Conservation (phyloP, 2,329 filamentous ascomycete species). For the Verticillium tricorpus region DNA sequence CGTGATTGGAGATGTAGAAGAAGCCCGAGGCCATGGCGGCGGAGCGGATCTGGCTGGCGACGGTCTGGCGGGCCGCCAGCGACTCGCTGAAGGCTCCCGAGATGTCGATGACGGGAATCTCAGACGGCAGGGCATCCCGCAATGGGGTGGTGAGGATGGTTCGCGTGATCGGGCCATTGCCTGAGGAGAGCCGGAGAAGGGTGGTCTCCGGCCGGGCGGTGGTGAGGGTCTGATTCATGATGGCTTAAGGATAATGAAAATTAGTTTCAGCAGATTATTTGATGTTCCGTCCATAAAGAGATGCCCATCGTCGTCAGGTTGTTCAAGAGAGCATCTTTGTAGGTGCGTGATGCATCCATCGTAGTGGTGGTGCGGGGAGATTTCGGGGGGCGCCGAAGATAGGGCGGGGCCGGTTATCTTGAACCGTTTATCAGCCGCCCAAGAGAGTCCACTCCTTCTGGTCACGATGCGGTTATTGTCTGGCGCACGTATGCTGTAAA, state of each 20-base stretch:
- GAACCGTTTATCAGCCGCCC: neutral
- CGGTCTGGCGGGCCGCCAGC: constrained; percentile 26
- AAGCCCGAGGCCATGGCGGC: constrained; percentile 49
- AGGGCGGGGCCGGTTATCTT: constrained; percentile 1
- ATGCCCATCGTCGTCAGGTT: neutral
- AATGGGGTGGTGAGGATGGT: constrained; percentile 28
- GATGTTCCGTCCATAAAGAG: too few relatives aligned
- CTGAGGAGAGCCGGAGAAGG: constrained; percentile 28
- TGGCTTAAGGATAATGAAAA: neutral
- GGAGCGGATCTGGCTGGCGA: constrained; percentile 35
- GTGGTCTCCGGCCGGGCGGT: constrained; percentile 6
- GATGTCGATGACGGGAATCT: constrained; percentile 53
- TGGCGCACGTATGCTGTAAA: too few relatives aligned
- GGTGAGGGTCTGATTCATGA: neutral
- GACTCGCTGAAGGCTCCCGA: constrained; percentile 31
- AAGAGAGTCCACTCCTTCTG: too few relatives aligned
- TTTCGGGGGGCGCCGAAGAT: constrained; percentile 1
- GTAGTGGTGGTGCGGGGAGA: neutral
- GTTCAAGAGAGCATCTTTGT: neutral
- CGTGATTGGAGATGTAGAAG: constrained; percentile 51
- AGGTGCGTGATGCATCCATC: neutral
- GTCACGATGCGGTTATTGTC: too few relatives aligned
- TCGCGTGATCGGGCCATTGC: constrained; percentile 30
- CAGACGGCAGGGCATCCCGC: constrained; percentile 29
- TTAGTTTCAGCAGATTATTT: neutral